Conservation (phyloP, 2,329 filamentous ascomycete genomes). For the Monosporascus cannonballus region DNA sequence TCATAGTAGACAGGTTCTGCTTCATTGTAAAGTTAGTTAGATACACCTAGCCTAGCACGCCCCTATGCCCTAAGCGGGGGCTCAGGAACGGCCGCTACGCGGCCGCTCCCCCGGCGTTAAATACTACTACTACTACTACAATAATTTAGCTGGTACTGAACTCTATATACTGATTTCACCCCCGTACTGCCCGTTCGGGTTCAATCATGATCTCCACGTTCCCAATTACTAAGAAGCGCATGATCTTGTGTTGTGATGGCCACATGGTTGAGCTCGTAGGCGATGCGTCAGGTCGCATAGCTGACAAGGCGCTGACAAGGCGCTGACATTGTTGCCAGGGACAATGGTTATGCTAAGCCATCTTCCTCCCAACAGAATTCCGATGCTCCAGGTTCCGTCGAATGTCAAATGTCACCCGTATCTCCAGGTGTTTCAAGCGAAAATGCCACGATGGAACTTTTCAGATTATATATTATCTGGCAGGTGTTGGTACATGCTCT, state of each 20-base stretch:
- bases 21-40: no score
- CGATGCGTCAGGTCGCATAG: not conserved
- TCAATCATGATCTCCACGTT: not conserved
- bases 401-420: conserved; percentile 60
- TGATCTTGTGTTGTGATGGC: conserved; percentile 49
- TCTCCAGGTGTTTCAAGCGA: conserved; percentile 50
- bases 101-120: no score
- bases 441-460: conserved; percentile 44
- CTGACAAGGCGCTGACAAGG: not conserved
- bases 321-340: conserved; percentile 21
- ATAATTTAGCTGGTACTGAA: not conserved
- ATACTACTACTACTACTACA: no score
- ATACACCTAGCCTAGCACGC: no score
- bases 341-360: conserved; percentile 40
- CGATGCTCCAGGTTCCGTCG: conserved; percentile 45
- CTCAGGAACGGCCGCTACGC: no score
- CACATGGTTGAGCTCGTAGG: conserved; percentile 45
- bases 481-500: conserved; percentile 51
- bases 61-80: no score
- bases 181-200: not conserved
- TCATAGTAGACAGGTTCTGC: no score
- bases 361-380: conserved; percentile 28
- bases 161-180: not conserved
- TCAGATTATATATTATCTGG: conserved; percentile 56
- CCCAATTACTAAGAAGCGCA: conserved; percentile 32